These are phyloP conservation scores for Kwoniella sp. DNA, from an alignment of 768 basidiomycete genomes.

Conservation along the genomic window DNA sequence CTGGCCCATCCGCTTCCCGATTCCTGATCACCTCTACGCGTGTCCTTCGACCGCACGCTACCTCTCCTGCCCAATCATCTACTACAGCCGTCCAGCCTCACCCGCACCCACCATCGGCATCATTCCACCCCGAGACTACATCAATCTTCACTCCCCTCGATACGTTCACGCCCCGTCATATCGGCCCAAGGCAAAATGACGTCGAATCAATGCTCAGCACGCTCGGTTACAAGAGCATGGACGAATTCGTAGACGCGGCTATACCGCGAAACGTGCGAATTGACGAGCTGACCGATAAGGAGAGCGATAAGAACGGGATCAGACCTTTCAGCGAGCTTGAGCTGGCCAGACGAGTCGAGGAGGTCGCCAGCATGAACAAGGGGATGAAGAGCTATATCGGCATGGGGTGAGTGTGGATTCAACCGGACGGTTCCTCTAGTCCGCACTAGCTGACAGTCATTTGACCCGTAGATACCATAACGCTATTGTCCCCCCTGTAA, in stretches of 20 bases:
- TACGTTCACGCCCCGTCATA: slow-evolving; percentile 84
- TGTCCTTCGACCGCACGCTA: slow-evolving; percentile 23
- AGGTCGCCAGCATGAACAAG: slow-evolving; percentile 76
- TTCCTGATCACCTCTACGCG: slow-evolving; percentile 24
- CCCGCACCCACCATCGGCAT: slow-evolving; percentile 31
- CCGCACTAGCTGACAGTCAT: slow-evolving; percentile 9
- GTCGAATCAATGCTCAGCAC: slow-evolving; percentile 75
- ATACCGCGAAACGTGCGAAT: slow-evolving; percentile 82
- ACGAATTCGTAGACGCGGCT: slow-evolving; percentile 78
- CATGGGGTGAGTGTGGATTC: slow-evolving; percentile 65
- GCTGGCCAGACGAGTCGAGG: slow-evolving; percentile 71
- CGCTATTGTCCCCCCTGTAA: slow-evolving; percentile 92
- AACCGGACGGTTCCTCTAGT: neutral
- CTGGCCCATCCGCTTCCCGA: slow-evolving; percentile 8
- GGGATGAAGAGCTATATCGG: slow-evolving; percentile 91
- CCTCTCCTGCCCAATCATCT: slow-evolving; percentile 30
- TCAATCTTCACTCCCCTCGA: slow-evolving; percentile 82
- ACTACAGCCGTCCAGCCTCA: slow-evolving; percentile 52
- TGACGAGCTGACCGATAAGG: slow-evolving; percentile 58
- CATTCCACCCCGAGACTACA: slow-evolving; percentile 38
- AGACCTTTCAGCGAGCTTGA: slow-evolving; percentile 82
- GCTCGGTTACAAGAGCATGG: slow-evolving; percentile 83
- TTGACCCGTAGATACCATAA: slow-evolving; percentile 66
- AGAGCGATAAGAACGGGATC: slow-evolving; percentile 68
- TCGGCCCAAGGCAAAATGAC: slow-evolving; percentile 86